These are phyloP conservation scores for Globisporangium carolinianum DNA, from an alignment of 352 stramenopile species.

Conservation along the genomic window DNA sequence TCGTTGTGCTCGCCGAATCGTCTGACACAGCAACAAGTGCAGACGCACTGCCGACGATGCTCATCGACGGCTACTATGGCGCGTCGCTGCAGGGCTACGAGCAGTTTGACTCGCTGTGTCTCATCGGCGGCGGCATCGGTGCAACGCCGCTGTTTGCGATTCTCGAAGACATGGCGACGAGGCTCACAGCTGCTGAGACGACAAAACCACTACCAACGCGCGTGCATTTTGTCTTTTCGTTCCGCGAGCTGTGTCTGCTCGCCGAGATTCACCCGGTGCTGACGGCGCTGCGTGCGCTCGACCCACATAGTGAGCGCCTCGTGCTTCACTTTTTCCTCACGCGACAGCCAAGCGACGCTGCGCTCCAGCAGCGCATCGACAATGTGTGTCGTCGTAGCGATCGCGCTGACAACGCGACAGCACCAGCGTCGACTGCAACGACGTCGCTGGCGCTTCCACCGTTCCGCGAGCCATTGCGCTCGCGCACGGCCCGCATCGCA, in stretches of 20 bases:
- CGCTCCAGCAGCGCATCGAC: constrained; percentile 21
- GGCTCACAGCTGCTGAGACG: constrained; percentile 7
- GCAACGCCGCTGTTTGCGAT: constrained; percentile 47
- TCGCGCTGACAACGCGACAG: background rate
- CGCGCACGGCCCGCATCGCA: constrained; percentile 15
- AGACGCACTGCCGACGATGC: constrained; percentile 29
- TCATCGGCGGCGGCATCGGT: constrained; percentile 44
- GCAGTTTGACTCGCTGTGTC: constrained; percentile 33
- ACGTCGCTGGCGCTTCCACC: background rate
- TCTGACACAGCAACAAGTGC: background rate
- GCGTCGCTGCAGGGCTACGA: constrained; percentile 33
- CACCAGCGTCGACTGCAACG: background rate
- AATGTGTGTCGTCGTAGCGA: constrained; percentile 15
- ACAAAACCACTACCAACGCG: constrained; percentile 4
- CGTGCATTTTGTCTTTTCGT: constrained; percentile 33
- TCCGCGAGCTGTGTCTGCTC: constrained; percentile 31
- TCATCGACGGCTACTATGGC: constrained; percentile 55
- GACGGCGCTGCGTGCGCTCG: constrained; percentile 18
- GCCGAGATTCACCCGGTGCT: constrained; percentile 34
- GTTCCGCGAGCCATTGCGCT: constrained; percentile 30
- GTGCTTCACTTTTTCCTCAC: constrained; percentile 28
- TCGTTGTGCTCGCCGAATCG: constrained; percentile 26
- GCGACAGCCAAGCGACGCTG: constrained; percentile 12
- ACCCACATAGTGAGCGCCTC: constrained; percentile 17
- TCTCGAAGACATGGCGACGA: constrained; percentile 37